Evolutionary conservation across 805 yeast species (phyloP), one percentile per base, ranked within the genome.

Genomic region (Kluyveromyces aestuarii): DNA sequence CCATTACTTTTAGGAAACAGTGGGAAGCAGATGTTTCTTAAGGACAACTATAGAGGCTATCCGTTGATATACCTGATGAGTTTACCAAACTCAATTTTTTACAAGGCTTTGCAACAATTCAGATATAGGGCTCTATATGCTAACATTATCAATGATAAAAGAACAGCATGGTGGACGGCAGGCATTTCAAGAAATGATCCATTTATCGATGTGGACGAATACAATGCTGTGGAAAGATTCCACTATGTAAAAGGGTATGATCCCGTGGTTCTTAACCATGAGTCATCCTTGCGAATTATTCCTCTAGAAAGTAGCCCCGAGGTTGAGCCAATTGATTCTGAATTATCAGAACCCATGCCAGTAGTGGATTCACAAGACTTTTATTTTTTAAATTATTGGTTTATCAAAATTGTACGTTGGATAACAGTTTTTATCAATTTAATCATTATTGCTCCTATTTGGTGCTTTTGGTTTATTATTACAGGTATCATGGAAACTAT

Each of bases 131-230:
- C 80, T 6, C 64, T 87, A 41, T 86, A 87, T 59, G 85, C 93
- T 6, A 88, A 88, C 65, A 75, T 85, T 39, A 76, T 82, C 50
- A 85, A 87, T 53, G 96, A 87, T 66, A 81, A 81, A 54, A 76
- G 95, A 55, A 81, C 95, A 4, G 76, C 86, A 14, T 88, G 87
- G 83, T 87, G 85, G 77, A 86, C 95, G 2, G 73, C 95, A 0
- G 86, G 86, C 6, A 84, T 84, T 36, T 77, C 84, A 0, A 57
- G 65, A 27, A 66, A 71, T 37, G 87, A 84, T 55, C 88, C 88
- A 0, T 82, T 81, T 49, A 64, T 67, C 39, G 64, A 59, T 35
- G 68, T 74, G 14, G 71, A 71, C 49, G 60, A 63, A 21, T 62
- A 68, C 17, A 79, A 83, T 2, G 71, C 72, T 61, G 65, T 72